Evolutionary conservation across 2,329 filamentous ascomycete genomes (phyloP).

Genomic region (Alternaria arborescens): DNA sequence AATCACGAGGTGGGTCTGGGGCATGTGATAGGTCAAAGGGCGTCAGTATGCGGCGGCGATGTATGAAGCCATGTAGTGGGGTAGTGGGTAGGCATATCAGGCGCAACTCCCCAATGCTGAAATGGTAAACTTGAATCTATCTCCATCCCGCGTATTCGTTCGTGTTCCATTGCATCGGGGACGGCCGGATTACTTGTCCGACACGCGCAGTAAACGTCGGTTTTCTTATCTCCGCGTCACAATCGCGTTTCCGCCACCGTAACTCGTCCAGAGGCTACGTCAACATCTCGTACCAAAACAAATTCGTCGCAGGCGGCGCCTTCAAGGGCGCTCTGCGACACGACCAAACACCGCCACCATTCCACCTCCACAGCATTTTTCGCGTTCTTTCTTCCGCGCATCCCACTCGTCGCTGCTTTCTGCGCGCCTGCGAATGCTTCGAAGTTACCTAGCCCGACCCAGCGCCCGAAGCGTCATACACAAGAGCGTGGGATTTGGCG

Average conservation of each 20-base stretch:
- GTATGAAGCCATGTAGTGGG: not conserved
- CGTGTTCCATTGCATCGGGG: not conserved
- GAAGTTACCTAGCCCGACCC: conserved; percentile 36
- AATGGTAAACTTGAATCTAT: not conserved
- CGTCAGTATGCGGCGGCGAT: not conserved
- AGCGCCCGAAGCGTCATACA: conserved; percentile 31
- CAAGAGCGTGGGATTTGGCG: conserved; percentile 42
- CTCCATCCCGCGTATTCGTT: not conserved
- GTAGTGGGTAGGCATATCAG: conserved; percentile 2
- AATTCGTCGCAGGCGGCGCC: conserved; percentile 28
- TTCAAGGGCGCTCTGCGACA: conserved; percentile 24
- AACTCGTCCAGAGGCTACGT: conserved; percentile 32
- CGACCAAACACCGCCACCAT: conserved; percentile 30
- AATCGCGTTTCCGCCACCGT: conserved; percentile 17
- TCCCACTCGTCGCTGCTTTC: not conserved
- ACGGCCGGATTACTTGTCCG: conserved; percentile 24
- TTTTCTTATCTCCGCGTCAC: conserved; percentile 22
- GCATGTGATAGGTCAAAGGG: conserved; percentile 9
- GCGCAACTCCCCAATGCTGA: not conserved
- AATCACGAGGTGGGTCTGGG: not conserved
- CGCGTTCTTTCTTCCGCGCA: not conserved
- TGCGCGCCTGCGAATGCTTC: conserved; percentile 48
- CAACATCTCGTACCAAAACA: conserved; percentile 26
- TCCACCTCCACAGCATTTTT: not conserved
- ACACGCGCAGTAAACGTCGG: not conserved